These are phyloP conservation scores for Paramyrothecium sp. DNA, from an alignment of 2,329 filamentous ascomycete species.

Conservation along the genomic window DNA sequence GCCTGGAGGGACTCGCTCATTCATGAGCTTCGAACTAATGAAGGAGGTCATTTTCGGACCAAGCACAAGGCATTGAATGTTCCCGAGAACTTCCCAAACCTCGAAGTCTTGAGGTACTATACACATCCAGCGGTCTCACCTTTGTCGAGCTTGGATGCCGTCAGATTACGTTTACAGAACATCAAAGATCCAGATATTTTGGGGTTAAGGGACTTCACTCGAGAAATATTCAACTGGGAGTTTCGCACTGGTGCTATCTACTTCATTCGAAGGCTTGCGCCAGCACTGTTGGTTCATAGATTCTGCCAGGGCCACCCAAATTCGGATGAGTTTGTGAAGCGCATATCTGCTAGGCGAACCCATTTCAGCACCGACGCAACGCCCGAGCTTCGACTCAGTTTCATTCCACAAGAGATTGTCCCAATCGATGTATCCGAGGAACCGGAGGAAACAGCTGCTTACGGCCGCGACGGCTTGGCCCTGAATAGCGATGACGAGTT, in stretches of 20 bases:
- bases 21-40: constrained; percentile 79
- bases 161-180: constrained; percentile 21
- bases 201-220: constrained; percentile 70
- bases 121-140: constrained; percentile 81
- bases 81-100: constrained; percentile 77
- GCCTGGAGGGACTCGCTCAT: constrained; percentile 72
- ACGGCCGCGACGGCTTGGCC: constrained; percentile 53
- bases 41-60: constrained; percentile 74
- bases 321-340: constrained; percentile 53
- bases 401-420: constrained; percentile 73
- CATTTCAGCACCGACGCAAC: constrained; percentile 75
- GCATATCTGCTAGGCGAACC: constrained; percentile 64
- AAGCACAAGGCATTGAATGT: constrained; percentile 74
- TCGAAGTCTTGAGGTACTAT: constrained; percentile 80
- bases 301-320: constrained; percentile 28
- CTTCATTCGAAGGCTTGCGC: constrained; percentile 77
- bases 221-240: constrained; percentile 84
- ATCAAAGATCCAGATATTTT: constrained; percentile 25
- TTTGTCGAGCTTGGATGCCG: constrained; percentile 40
- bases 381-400: constrained; percentile 76
- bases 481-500: constrained; percentile 68
- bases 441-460: constrained; percentile 56
- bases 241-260: constrained; percentile 77
- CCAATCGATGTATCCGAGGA: constrained; percentile 74
- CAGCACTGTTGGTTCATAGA: constrained; percentile 67